Evolutionary conservation across 805 yeast genomes (phyloP).

Genomic region (Suhomyces faveliae): DNA sequence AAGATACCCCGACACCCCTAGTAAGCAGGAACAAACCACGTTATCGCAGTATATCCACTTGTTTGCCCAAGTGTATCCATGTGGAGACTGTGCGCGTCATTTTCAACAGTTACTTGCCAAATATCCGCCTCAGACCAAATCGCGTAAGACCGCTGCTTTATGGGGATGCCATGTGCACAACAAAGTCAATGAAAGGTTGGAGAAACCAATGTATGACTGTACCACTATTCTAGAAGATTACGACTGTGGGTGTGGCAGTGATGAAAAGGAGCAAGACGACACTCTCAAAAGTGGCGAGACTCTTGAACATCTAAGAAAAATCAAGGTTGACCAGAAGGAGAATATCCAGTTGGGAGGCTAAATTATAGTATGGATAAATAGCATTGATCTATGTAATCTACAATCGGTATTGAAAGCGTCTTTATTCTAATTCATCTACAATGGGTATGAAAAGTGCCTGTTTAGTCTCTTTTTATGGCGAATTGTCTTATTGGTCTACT

Average conservation of each 20-base stretch:
- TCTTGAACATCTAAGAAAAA: conserved; percentile 42
- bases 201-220: conserved; percentile 79
- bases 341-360: conserved; percentile 25
- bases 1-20: conserved; percentile 84
- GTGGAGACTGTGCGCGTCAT: conserved; percentile 96
- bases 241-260: conserved; percentile 93
- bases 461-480: too few species aligned
- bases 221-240: conserved; percentile 81
- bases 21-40: conserved; percentile 58
- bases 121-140: conserved; percentile 80
- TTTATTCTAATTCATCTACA: too few species aligned
- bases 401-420: too few species aligned
- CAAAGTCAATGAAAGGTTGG: conserved; percentile 71
- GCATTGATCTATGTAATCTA: too few species aligned
- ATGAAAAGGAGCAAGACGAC: conserved; percentile 51
- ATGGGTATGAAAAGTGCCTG: too few species aligned
- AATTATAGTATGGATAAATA: too few species aligned
- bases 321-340: conserved; percentile 45
- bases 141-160: conserved; percentile 77
- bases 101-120: conserved; percentile 66
- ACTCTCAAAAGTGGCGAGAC: conserved; percentile 32
- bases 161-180: conserved; percentile 98
- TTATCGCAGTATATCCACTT: conserved; percentile 61
- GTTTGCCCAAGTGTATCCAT: conserved; percentile 92
- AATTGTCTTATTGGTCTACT: conserved; percentile 8